These are phyloP conservation scores for Brassica napus DNA, from an alignment of 345 rosid genomes.

Conservation along the genomic window DNA sequence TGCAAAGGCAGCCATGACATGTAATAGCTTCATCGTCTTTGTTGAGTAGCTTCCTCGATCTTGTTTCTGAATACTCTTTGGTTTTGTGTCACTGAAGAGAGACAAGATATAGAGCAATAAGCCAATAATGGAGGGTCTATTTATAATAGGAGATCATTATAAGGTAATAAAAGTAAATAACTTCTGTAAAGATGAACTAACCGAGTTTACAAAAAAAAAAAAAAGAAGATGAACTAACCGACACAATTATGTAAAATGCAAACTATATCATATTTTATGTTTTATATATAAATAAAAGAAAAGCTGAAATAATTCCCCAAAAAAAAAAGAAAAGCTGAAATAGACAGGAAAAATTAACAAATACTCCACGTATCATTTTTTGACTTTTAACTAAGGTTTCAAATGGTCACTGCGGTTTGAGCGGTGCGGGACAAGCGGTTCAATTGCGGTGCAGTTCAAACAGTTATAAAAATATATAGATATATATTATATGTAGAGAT, in stretches of 20 bases:
- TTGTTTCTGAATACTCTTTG: constrained; percentile 24
- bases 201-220: not conserved
- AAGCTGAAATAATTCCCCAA: not conserved
- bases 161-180: constrained; percentile 6
- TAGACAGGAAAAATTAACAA: not conserved
- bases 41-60: constrained; percentile 9
- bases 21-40: constrained; percentile 24
- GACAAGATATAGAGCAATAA: constrained; percentile 20
- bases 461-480: too few relatives aligned
- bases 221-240: not conserved
- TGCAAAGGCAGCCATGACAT: constrained; percentile 19
- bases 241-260: not conserved
- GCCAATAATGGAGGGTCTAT: constrained; percentile 22
- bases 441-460: too few relatives aligned
- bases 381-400: not conserved
- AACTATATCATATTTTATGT: not conserved
- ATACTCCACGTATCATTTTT: not conserved
- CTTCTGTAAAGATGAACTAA: not conserved
- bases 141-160: constrained; percentile 1
- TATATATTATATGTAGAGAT: too few relatives aligned
- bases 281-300: not conserved
- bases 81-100: constrained; percentile 27
- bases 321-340: not conserved
- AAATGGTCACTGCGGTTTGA: too few relatives aligned
- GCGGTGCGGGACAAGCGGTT: too few relatives aligned